Evolutionary conservation across 2,329 filamentous ascomycete genomes (phyloP), one percentile per base, ranked within the genome.

Genomic region (Chaetomiaceae sp.): DNA sequence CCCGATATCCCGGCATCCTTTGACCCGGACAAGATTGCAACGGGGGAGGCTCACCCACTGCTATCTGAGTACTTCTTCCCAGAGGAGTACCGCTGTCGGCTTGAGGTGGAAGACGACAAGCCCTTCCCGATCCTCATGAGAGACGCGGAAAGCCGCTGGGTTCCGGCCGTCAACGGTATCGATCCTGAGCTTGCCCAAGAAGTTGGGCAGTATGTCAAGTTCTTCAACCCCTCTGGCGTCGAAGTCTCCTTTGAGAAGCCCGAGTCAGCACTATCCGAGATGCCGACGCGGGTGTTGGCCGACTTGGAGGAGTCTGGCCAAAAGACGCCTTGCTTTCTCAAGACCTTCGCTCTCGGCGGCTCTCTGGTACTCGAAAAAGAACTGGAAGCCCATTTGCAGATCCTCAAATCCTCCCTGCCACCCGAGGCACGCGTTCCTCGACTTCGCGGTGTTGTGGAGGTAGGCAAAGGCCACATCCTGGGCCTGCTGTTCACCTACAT

Each of bases 11-110:
- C 49, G 34, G 47, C 56, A 23, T 55, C 53, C 14, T 58, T 55
- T 48, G 56, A 58, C 39, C 56, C 56, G 27, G 48, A 8, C n/a
- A 58, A 52, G 45, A 11, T 58, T 17, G 36, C 33, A 33, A 37
- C 40, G 4, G 55, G 55, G n/a, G 49, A 53, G 23, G 56, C 50
- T n/a, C 19, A 45, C n/a, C 53, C 56, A n/a, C 46, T 56, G 2
- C 56, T 58, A 2, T 54, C 56, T 33, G 53, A 58, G 23, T 58
- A 58, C 39, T 14, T 56, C 5, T 58, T 56, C 25, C 56, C 50
- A 2, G 49, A 58, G 15, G 29, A 46, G 19, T 43, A 55, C 20
- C 19, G 39, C n/a, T 58, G 50, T 40, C 53, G 50, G 25, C 50
- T 58, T 14, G 56, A 58, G 27, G 36, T 20, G 5, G 50, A 51